Percentiles rank a stretch among this genome's conserved stretches.
These are phyloP conservation scores for Centella asiatica DNA, from an alignment of 129 eudicot species.

Conservation along the genomic window DNA sequence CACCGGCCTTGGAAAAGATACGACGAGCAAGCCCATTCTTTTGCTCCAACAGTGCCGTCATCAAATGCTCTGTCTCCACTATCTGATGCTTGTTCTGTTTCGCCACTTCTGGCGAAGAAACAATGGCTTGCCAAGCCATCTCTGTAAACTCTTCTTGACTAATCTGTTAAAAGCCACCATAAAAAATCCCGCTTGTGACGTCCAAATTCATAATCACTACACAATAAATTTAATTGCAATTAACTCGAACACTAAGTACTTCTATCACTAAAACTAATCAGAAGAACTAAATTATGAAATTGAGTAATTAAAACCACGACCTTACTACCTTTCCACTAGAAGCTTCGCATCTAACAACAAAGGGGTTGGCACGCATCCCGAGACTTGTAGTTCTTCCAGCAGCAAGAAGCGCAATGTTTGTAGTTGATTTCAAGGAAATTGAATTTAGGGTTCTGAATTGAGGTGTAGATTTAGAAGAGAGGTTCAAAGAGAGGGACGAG, in stretches of 20 bases:
- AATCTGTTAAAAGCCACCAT: slow-evolving; percentile 34
- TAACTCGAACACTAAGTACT: neutral
- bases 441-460: slow-evolving; percentile 18
- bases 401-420: slow-evolving; percentile 11
- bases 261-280: neutral
- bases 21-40: slow-evolving; percentile 93
- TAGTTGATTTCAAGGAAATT: slow-evolving; percentile 30
- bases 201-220: neutral
- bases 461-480: slow-evolving; percentile 25
- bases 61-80: slow-evolving; percentile 90
- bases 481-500: slow-evolving; percentile 28
- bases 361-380: slow-evolving; percentile 21
- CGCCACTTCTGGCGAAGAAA: slow-evolving; percentile 89
- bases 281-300: neutral
- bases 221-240: neutral
- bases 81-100: slow-evolving; percentile 94
- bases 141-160: slow-evolving; percentile 88
- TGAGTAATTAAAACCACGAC: neutral
- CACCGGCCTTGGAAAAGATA: slow-evolving; percentile 87
- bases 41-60: slow-evolving; percentile 89
- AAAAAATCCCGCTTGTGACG: neutral
- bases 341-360: slow-evolving; percentile 57
- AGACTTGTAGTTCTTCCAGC: slow-evolving; percentile 10
- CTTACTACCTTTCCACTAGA: slow-evolving; percentile 43
- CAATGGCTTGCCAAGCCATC: slow-evolving; percentile 98